Evolutionary conservation across 2,329 filamentous ascomycete species (phyloP), one percentile per base, ranked within the genome.

Genomic region (Claviceps quebecensis): DNA sequence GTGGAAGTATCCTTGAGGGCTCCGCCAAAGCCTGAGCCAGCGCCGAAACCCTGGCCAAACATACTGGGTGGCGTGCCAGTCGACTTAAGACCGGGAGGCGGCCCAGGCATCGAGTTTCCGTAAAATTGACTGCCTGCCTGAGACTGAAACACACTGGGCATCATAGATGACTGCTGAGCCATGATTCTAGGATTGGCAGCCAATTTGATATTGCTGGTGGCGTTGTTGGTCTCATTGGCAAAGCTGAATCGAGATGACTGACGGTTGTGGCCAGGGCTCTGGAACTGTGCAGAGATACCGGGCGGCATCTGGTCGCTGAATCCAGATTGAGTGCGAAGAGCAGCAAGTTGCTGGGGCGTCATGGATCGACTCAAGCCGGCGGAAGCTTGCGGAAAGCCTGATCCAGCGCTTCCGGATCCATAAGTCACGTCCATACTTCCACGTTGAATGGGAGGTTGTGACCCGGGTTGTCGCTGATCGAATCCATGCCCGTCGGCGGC

Each of bases 31-130:
- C 81, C 81, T 48, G 77, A 73, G 55, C 78, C 84, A 9, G 44
- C 51, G 45, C 86, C 86, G 64, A 95, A 96, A 47, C 85, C 84
- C 67, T 96, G 89, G 34, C 87, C 86, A 67, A 96, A 97, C 79
- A 96, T 93, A 60, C 87, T 89, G 16, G 93, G 91, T 53, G 93
- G 91, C 17, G 91, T 97, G 43, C 89, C 88, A 2, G 90, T 90
- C 22, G 91, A 94, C 71, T 98, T 98, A 29, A 98, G 75, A 9
- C 93, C 93, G 0, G 93, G 94, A 54, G 93, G 93, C 29, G 94
- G 93, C 3, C 90, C 91, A 61, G 94, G 88, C 61, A 96, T 88
- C 9, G 87, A 87, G 50, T 81, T 83, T 47, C 83, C 80, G 66
- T 93, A 96, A 64, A 88, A 93, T 56, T 87, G 86, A 56, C 76